A percentile compares a stretch with the other conserved stretches of the same genome.
phyloP scores from a whole-genome alignment of 495 filamentous ascomycete genomes.

The Penicillium egyptiacum region DNA sequence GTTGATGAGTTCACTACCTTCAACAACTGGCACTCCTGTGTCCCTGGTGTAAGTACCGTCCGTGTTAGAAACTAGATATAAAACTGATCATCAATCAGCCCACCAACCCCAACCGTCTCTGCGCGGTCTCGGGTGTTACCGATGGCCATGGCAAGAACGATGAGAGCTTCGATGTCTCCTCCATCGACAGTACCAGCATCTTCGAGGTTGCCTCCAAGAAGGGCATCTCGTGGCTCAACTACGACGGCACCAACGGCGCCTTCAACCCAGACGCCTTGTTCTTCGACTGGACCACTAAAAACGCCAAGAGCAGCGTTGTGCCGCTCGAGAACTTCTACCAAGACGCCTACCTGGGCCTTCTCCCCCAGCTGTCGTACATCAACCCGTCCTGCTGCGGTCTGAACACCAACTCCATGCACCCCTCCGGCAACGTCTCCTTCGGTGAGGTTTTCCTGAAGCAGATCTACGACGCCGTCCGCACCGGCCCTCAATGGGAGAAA shows the following conservation, averaged over 20 bases:
- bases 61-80: not conserved
- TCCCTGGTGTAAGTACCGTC: constrained; percentile 44
- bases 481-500: constrained; percentile 48
- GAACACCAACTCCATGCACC: constrained; percentile 53
- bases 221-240: constrained; percentile 51
- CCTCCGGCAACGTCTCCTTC: constrained; percentile 44
- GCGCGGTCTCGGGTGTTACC: constrained; percentile 45
- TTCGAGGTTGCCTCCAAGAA: constrained; percentile 49
- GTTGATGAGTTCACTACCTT: constrained; percentile 53
- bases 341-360: constrained; percentile 42
- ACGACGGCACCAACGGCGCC: constrained; percentile 42
- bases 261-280: constrained; percentile 40
- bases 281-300: constrained; percentile 47
- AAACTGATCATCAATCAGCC: constrained; percentile 33
- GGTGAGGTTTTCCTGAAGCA: constrained; percentile 53
- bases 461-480: constrained; percentile 53
- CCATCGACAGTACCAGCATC: constrained; percentile 40
- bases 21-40: constrained; percentile 54
- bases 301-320: constrained; percentile 36
- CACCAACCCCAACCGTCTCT: constrained; percentile 53
- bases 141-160: constrained; percentile 53
- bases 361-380: constrained; percentile 52
- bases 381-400: constrained; percentile 54
- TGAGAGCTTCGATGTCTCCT: constrained; percentile 38
- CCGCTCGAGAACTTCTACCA: constrained; percentile 45